Evolutionary conservation across 1,139 yeast genomes (phyloP), one percentile per base, ranked within the genome.

Genomic region (Petasospora fabianii): DNA sequence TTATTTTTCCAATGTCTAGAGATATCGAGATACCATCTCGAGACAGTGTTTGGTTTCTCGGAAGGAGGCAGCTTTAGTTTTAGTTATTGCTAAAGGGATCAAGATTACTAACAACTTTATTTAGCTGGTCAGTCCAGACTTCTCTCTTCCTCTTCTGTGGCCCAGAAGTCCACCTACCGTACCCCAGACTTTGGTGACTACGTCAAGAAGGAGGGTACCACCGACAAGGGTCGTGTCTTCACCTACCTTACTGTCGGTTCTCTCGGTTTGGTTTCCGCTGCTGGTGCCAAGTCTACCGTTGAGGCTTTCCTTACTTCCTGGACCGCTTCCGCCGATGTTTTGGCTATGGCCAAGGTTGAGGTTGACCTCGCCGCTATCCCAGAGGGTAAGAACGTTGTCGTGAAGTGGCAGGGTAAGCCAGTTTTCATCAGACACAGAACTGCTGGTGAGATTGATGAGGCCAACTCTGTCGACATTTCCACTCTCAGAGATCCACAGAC

Each of bases 391-490:
- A 94, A 94, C 69, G 95, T 92, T 54, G 87, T 92, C 62, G 95
- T 94, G 59, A 94, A 94, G 72, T 94, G 98, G 98, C 96, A 94
- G 74, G 98, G 98, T 73, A 94, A 92, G 76, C 98, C 98, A 53
- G 97, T 94, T 53, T 94, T 94, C 72, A 88, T 94, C 67, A 92
- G 99, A 79, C 99, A 94, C 77, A 86, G 99, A 80, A 90, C 98
- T 38, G 71, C 79, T 38, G 79, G 75, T 46, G 99, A 94, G 73
- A 90, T 94, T 58, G 87, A 79, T 41, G 98, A 94, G 73, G 99
- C 99, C 52, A 85, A 88, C 68, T 61, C 67, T 24, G 84, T 87
- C 48, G 92, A 90, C 56, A 64, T 92, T 49, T 58, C 78, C 28
- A 40, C 75, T 33, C 79, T 94, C 65, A 86, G 97, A 72, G 98